These are phyloP conservation scores for Lathyrus oleraceus DNA, from an alignment of 306 rosid genomes.

Conservation along the genomic window DNA sequence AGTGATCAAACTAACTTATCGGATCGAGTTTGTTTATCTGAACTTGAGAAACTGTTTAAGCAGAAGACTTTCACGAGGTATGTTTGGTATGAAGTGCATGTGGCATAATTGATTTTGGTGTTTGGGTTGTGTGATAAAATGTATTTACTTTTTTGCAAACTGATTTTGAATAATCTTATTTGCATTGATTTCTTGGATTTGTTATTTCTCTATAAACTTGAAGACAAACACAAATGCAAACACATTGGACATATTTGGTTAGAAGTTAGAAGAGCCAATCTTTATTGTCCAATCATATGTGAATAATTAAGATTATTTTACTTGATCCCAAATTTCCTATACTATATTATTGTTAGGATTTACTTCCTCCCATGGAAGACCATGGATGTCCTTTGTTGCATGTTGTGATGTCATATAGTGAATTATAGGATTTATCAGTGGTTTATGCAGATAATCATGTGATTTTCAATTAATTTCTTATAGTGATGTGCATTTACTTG, in stretches of 20 bases:
- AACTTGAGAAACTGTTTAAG: conserved; percentile 73
- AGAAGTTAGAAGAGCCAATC: neutral
- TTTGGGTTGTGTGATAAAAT: neutral
- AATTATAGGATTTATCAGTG: neutral
- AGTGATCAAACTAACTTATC: conserved; percentile 41
- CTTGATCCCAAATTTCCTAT: neutral
- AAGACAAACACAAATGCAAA: neutral
- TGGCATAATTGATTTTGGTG: conserved; percentile 30
- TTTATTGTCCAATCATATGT: neutral
- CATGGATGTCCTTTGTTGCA: neutral
- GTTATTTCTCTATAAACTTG: neutral
- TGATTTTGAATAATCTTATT: neutral
- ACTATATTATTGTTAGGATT: neutral
- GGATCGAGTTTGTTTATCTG: conserved; percentile 52
- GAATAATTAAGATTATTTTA: neutral
- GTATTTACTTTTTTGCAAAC: neutral
- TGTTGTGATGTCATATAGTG: neutral
- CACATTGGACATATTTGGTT: neutral
- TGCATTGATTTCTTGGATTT: conserved; percentile 4
- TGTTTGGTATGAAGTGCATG: conserved; percentile 32
- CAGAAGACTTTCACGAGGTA: conserved; percentile 89
- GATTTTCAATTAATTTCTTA: conserved; percentile 12
- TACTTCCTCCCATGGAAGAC: neutral
- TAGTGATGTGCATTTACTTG: neutral
- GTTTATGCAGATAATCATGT: conserved; percentile 17